These are phyloP conservation scores for Sporothrix globosa DNA, from an alignment of 2,329 filamentous ascomycete genomes.

Conservation along the genomic window DNA sequence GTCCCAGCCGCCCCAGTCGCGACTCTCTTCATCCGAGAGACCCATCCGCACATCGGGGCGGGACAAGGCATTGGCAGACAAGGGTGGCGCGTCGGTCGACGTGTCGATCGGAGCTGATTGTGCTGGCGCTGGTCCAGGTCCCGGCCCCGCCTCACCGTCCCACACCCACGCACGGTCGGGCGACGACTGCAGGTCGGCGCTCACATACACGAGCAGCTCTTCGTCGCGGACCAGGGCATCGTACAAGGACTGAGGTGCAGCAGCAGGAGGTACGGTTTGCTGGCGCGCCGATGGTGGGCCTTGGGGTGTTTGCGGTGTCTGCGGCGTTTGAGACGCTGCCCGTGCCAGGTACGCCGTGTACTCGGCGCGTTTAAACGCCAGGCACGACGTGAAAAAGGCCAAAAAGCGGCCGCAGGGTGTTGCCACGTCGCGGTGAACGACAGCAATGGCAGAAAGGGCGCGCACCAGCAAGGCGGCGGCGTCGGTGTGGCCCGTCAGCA, in stretches of 20 bases:
- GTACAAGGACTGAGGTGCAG: slow-evolving; percentile 38
- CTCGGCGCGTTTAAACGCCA: slow-evolving; percentile 58
- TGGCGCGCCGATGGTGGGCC: too few species aligned
- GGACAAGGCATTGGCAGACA: slow-evolving; percentile 46
- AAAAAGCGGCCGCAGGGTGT: slow-evolving; percentile 77
- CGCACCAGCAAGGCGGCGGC: slow-evolving; percentile 74
- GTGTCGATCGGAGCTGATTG: background rate
- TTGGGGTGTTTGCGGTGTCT: slow-evolving; percentile 37
- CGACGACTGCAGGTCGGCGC: slow-evolving; percentile 82
- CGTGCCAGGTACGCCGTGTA: slow-evolving; percentile 46
- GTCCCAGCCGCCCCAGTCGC: slow-evolving; percentile 81
- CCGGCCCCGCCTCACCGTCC: slow-evolving; percentile 55
- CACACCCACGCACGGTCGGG: slow-evolving; percentile 82
- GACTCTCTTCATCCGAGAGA: slow-evolving; percentile 59
- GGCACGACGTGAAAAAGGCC: slow-evolving; percentile 73
- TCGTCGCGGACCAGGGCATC: slow-evolving; percentile 66
- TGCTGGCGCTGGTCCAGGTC: too few species aligned
- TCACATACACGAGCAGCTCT: slow-evolving; percentile 84
- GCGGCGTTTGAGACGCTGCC: slow-evolving; percentile 40
- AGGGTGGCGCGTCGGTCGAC: background rate
- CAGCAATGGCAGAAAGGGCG: slow-evolving; percentile 68
- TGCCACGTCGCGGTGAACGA: slow-evolving; percentile 60
- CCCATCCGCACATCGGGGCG: slow-evolving; percentile 55
- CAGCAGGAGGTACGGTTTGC: too few species aligned
- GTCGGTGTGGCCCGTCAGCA: slow-evolving; percentile 73